phyloP scores from a whole-genome alignment of 768 basidiomycete genomes.

The Russula ochroleuca region DNA sequence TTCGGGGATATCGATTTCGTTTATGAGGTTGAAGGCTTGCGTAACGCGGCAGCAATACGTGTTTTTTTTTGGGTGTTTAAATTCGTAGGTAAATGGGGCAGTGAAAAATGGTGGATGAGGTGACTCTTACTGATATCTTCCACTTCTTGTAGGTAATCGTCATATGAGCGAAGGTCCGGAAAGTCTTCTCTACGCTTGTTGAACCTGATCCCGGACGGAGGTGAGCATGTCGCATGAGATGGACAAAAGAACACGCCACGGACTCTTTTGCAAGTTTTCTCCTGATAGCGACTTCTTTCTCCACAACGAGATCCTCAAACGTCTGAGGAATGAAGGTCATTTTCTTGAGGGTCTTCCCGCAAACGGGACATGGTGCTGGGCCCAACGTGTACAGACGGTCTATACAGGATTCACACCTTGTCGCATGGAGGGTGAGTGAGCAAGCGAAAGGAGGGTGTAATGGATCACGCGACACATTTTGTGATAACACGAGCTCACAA shows the following conservation, averaged over 20 bases:
- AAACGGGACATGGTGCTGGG: conserved; percentile 94
- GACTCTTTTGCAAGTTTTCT: conserved; percentile 87
- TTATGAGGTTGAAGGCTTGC: conserved; percentile 86
- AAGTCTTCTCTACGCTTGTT: conserved; percentile 95
- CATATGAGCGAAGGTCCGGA: conserved; percentile 68
- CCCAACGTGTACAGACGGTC: conserved; percentile 94
- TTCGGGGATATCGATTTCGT: conserved; percentile 72
- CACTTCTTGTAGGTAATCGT: conserved; percentile 94
- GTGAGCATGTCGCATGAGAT: not conserved
- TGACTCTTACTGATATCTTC: conserved; percentile 73
- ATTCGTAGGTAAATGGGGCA: not conserved
- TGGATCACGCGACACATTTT: conserved; percentile 65
- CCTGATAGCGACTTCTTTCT: conserved; percentile 90
- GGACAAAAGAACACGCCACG: conserved; percentile 29
- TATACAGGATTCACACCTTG: conserved; percentile 97
- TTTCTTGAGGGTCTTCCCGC: conserved; percentile 81
- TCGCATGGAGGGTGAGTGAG: not conserved
- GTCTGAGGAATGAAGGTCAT: conserved; percentile 94
- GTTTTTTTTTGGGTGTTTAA: not conserved
- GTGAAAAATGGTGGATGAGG: not conserved
- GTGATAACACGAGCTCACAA: conserved; percentile 97
- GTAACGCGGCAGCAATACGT: not conserved
- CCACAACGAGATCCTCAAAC: conserved; percentile 87
- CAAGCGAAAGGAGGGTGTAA: not conserved
- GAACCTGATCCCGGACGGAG: conserved; percentile 51